Conservation (phyloP, 2,329 filamentous ascomycete species). For the Fonsecaea nubica region DNA sequence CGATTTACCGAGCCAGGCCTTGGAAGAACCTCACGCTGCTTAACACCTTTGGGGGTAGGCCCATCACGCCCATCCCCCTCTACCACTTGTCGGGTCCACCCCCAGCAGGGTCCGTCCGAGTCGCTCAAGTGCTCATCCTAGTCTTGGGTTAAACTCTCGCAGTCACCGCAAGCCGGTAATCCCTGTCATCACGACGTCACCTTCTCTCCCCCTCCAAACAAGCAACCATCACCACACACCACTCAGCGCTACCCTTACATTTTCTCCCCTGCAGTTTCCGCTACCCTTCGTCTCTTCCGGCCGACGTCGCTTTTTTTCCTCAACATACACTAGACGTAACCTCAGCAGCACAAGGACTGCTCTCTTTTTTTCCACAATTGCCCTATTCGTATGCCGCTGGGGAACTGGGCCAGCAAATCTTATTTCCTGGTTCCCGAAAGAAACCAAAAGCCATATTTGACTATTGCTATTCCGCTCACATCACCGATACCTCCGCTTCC, state of each 20-base stretch:
- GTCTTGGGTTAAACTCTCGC: background rate
- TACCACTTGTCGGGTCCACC: background rate
- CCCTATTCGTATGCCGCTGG: slow-evolving; percentile 12
- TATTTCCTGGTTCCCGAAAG: slow-evolving; percentile 14
- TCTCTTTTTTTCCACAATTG: slow-evolving; percentile 19
- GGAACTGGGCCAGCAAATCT: background rate
- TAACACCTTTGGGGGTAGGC: background rate
- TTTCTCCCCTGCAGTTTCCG: slow-evolving; percentile 20
- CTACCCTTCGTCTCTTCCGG: slow-evolving; percentile 19
- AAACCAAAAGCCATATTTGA: slow-evolving; percentile 23
- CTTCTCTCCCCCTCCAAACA: background rate
- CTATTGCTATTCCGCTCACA: slow-evolving; percentile 13
- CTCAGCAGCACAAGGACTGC: slow-evolving; percentile 12
- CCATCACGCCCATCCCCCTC: too few species aligned
- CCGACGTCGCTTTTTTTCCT: slow-evolving; percentile 18
- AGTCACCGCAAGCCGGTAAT: slow-evolving; percentile 8
- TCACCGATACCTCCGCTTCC: slow-evolving; percentile 29
- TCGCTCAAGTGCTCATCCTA: background rate
- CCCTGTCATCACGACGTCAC: slow-evolving; percentile 23
- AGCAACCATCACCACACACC: slow-evolving; percentile 3
- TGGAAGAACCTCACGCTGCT: slow-evolving; percentile 16
- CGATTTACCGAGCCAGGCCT: slow-evolving; percentile 31
- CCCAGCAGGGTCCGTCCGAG: background rate
- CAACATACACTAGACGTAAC: slow-evolving; percentile 25
- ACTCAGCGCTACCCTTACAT: slow-evolving; percentile 9